A percentile compares a stretch with the other conserved stretches of the same genome.
phyloP scores from a whole-genome alignment of 805 yeast genomes.

The Metschnikowia aberdeeniae region DNA sequence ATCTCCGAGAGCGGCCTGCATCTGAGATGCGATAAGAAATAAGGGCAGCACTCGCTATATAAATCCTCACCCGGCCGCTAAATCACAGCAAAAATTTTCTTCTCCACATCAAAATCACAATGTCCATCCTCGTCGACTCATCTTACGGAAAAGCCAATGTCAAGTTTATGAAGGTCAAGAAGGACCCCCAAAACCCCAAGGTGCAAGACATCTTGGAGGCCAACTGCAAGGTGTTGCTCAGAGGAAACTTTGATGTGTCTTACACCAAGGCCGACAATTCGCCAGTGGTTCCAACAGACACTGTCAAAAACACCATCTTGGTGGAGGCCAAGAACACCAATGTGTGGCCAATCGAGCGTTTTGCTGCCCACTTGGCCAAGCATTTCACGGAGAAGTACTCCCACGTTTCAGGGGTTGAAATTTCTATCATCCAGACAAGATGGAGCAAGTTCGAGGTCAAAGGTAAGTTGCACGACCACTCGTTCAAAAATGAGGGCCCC shows the following conservation, averaged over 20 bases:
- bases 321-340: slow-evolving; percentile 78
- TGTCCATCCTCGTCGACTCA: slow-evolving; percentile 33
- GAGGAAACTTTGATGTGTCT: slow-evolving; percentile 74
- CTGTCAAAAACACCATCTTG: slow-evolving; percentile 84
- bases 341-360: slow-evolving; percentile 88
- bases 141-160: slow-evolving; percentile 92
- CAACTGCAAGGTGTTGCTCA: slow-evolving; percentile 68
- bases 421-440: slow-evolving; percentile 63
- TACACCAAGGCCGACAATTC: slow-evolving; percentile 87
- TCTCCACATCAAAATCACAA: neutral
- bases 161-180: slow-evolving; percentile 83
- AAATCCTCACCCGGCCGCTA: neutral
- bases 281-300: slow-evolving; percentile 90
- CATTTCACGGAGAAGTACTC: slow-evolving; percentile 76
- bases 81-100: neutral
- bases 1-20: slow-evolving; percentile 8
- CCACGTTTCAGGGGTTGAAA: slow-evolving; percentile 70
- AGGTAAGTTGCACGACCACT: slow-evolving; percentile 77
- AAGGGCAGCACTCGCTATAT: slow-evolving; percentile 1
- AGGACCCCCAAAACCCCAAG: slow-evolving; percentile 66
- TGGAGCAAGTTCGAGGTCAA: slow-evolving; percentile 77
- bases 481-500: slow-evolving; percentile 80
- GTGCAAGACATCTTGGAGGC: slow-evolving; percentile 83
- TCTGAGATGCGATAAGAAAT: slow-evolving; percentile 1
- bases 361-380: slow-evolving; percentile 77